Conservation (phyloP, 2,329 filamentous ascomycete genomes). For the Verticillium zaregamsianum region DNA sequence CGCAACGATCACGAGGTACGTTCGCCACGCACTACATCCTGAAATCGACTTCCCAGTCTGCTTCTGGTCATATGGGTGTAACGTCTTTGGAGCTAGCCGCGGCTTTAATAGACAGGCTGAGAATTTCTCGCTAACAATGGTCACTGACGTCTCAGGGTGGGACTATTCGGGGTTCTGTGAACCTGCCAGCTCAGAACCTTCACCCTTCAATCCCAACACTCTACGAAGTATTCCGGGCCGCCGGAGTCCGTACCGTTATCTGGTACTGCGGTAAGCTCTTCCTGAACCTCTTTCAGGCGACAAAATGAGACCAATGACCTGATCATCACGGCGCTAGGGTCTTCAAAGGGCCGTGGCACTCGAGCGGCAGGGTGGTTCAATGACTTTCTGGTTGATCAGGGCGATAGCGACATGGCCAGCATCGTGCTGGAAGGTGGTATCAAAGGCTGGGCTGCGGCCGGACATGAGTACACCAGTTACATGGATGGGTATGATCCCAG, state of each 20-base stretch:
- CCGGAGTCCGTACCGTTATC: slow-evolving; percentile 34
- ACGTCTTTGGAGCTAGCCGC: too few relatives aligned
- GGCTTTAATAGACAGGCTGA: too few relatives aligned
- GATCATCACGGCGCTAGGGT: slow-evolving; percentile 31
- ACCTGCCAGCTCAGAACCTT: slow-evolving; percentile 44
- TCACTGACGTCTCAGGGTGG: slow-evolving; percentile 38
- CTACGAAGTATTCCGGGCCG: slow-evolving; percentile 36
- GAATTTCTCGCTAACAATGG: too few relatives aligned
- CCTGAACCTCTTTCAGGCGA: too few relatives aligned
- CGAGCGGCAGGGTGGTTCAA: slow-evolving; percentile 52
- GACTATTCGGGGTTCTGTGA: slow-evolving; percentile 49
- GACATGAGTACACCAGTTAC: slow-evolving; percentile 38
- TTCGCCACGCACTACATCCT: neutral
- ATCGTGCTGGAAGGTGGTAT: slow-evolving; percentile 47
- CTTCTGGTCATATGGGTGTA: too few relatives aligned
- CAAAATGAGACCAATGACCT: too few relatives aligned
- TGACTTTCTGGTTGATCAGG: slow-evolving; percentile 41
- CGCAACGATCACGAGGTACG: slow-evolving; percentile 38
- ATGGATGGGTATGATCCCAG: slow-evolving; percentile 43
- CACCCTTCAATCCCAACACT: slow-evolving; percentile 36
- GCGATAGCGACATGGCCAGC: slow-evolving; percentile 39
- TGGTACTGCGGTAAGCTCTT: slow-evolving; percentile 42
- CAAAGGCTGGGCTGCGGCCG: slow-evolving; percentile 47
- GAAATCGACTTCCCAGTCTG: too few relatives aligned
- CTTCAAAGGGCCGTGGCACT: slow-evolving; percentile 48